Base-by-base conservation (phyloP, 2,329 filamentous ascomycete species). In the Fusarium chlamydosporum region DNA sequence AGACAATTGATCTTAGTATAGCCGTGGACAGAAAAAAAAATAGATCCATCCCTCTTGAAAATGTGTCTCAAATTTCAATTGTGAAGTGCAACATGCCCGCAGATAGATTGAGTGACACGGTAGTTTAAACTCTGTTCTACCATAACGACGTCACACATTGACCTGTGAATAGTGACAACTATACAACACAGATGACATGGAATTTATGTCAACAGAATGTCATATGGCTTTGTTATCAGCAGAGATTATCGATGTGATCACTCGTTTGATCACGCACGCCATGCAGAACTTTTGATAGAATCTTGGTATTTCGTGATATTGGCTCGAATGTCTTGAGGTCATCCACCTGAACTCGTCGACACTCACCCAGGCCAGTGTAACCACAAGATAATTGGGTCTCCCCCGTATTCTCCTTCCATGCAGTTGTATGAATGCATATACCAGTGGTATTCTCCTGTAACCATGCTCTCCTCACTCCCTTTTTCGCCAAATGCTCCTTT, bases 11-110 rank as follows among this genome's bases (percentile, higher is more conserved):
- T 59, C 63, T 65, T 72, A 72, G 71, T 68, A 65, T 68, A 73
- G 71, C 67, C 67, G 50, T 65, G 71, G 71, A 71, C 51, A 68
- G 54, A 56, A 72, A 67, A 72, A 50, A 65, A 65, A 65, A 57
- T 35, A 73, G 56, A 73, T 71, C 65, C 66, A 69, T 73, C 67
- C 69, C 65, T 73, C 71, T 62, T 70, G 54, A 67, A 51, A 62
- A 42, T 23, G 9, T 20, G 9, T 29, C 23, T 55, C 13, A 13
- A 20, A 35, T 6, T 18, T 7, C 20, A 38, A 20, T 11, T 43
- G 31, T 37, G 23, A 42, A 37, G n/a, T 58, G 40, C 10, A 18
- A 11, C 23, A 51, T 43, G 26, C 26, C 15, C 41, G n/a, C 33
- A 27, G 8, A n/a, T 13, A 15, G 29, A 15, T 37, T 7, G 12